Evolutionary conservation across 2,329 filamentous ascomycete genomes (phyloP).

Genomic region (Aspergillus sp.): DNA sequence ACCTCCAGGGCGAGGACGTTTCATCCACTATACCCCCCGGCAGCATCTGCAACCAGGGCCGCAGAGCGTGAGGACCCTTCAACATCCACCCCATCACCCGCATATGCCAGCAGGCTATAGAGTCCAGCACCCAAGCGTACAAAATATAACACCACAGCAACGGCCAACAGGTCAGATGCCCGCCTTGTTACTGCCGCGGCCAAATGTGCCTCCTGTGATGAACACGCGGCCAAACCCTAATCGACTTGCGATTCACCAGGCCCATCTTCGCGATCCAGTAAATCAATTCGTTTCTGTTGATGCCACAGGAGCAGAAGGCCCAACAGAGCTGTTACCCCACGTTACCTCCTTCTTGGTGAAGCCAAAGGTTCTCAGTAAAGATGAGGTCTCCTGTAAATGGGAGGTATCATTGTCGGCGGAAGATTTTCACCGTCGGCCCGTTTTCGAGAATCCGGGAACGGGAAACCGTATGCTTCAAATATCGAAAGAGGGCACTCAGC

Average conservation of each 20-base stretch:
- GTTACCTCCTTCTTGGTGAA: constrained; percentile 31
- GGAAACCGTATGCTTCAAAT: constrained; percentile 29
- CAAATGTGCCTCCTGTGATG: constrained; percentile 32
- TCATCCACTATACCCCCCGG: background rate
- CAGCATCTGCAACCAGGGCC: background rate
- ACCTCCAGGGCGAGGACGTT: background rate
- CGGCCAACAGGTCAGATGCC: background rate
- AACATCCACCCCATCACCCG: background rate
- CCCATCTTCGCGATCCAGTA: constrained; percentile 55
- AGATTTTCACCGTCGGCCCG: constrained; percentile 35
- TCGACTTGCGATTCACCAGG: constrained; percentile 58
- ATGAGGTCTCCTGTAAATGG: constrained; percentile 29
- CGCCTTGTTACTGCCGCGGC: constrained; percentile 36
- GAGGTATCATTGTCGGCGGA: constrained; percentile 36
- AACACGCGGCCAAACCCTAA: constrained; percentile 47
- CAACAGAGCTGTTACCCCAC: constrained; percentile 38
- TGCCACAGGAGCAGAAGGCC: constrained; percentile 15
- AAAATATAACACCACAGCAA: background rate
- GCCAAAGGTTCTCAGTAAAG: constrained; percentile 30
- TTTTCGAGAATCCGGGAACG: constrained; percentile 5
- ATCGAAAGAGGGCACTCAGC: constrained; percentile 54
- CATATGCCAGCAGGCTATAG: background rate
- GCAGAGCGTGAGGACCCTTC: background rate
- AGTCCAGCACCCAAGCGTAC: background rate
- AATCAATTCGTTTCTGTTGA: constrained; percentile 34